These are phyloP conservation scores for Pichia exigua DNA, from an alignment of 805 yeast species.

Conservation along the genomic window DNA sequence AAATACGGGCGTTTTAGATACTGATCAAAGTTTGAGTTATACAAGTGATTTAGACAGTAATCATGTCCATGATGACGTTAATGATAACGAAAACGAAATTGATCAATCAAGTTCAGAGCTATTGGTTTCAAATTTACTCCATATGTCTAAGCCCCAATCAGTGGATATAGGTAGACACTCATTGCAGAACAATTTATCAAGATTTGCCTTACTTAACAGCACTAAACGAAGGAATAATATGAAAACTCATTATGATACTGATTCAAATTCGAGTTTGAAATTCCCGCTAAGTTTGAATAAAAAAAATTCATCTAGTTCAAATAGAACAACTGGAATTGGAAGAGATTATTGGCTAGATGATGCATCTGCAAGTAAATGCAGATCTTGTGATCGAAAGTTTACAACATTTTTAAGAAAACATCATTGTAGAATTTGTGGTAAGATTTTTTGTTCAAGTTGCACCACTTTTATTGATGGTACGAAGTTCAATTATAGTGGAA, in stretches of 20 bases:
- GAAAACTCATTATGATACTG: background rate
- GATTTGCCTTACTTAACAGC: background rate
- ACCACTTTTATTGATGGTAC: constrained; percentile 65
- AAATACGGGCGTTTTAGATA: background rate
- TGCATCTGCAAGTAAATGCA: constrained; percentile 82
- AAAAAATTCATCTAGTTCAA: constrained; percentile 14
- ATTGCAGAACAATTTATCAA: background rate
- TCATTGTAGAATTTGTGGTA: constrained; percentile 95
- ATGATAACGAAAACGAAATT: background rate
- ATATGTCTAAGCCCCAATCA: background rate
- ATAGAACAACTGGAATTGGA: constrained; percentile 38
- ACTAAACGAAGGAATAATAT: background rate
- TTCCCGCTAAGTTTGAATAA: background rate
- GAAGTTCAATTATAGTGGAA: constrained; percentile 55
- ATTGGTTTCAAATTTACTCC: constrained; percentile 1
- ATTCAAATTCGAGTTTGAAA: background rate
- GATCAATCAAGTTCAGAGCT: background rate
- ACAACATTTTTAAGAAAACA: constrained; percentile 85
- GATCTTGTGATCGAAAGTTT: constrained; percentile 72
- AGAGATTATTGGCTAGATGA: constrained; percentile 95
- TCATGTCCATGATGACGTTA: background rate
- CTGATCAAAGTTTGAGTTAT: background rate
- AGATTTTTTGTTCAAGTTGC: constrained; percentile 82
- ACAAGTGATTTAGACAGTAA: background rate
- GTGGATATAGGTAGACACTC: background rate